Evolutionary conservation across 768 basidiomycete species (phyloP).

Genomic region (Lyophyllum shimeji): DNA sequence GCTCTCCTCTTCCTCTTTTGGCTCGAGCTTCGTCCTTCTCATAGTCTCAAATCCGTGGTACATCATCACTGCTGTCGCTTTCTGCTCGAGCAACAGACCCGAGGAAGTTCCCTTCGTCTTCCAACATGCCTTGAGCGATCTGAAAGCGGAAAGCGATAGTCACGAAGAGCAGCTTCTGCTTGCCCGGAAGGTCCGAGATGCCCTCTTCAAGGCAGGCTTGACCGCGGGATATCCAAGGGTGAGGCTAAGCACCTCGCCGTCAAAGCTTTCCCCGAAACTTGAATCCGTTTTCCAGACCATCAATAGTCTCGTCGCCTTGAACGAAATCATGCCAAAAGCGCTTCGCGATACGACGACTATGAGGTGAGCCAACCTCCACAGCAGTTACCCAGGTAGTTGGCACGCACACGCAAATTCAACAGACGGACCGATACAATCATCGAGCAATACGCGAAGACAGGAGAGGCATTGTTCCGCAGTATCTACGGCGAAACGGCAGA

Average conservation of each 20-base stretch:
- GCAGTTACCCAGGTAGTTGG: no score
- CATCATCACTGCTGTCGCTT: slow-evolving; percentile 54
- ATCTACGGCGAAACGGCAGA: slow-evolving; percentile 59
- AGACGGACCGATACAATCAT: slow-evolving; percentile 30
- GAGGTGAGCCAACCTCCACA: slow-evolving; percentile 29
- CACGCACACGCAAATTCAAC: background rate
- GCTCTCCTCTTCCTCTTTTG: background rate
- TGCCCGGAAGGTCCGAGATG: slow-evolving; percentile 59
- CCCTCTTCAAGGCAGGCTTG: slow-evolving; percentile 60
- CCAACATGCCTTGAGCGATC: slow-evolving; percentile 44
- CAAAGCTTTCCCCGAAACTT: background rate
- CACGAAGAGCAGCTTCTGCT: slow-evolving; percentile 39
- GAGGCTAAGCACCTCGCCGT: background rate
- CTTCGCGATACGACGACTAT: slow-evolving; percentile 46
- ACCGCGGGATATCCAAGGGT: slow-evolving; percentile 61
- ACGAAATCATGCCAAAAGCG: slow-evolving; percentile 51
- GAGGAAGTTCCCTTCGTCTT: slow-evolving; percentile 60
- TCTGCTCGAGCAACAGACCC: slow-evolving; percentile 57
- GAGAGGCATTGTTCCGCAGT: slow-evolving; percentile 41
- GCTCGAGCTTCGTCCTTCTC: background rate
- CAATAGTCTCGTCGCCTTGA: slow-evolving; percentile 52
- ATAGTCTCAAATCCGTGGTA: slow-evolving; percentile 52
- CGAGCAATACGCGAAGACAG: slow-evolving; percentile 41
- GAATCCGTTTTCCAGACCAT: slow-evolving; percentile 43
- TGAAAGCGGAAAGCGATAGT: slow-evolving; percentile 28